phyloP scores from a whole-genome alignment of 306 rosid species.

The Malus sylvestris region DNA sequence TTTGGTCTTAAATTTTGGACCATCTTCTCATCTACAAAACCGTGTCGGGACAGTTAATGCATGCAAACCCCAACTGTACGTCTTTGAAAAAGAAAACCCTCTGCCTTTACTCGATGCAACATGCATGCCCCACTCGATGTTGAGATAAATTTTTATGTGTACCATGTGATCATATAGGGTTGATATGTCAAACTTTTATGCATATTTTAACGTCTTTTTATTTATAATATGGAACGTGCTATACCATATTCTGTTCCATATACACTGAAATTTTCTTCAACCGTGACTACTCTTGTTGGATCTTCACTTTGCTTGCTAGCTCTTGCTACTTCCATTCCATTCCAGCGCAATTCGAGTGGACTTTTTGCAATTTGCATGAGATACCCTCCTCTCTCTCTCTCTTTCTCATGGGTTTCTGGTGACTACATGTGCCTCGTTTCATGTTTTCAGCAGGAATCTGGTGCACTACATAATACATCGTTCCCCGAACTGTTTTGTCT shows the following conservation, averaged over 20 bases:
- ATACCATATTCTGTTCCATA: too few relatives aligned
- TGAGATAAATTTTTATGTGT: too few relatives aligned
- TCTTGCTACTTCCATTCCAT: background rate
- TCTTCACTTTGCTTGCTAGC: too few relatives aligned
- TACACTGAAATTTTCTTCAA: too few relatives aligned
- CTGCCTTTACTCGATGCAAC: background rate
- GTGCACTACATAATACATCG: background rate
- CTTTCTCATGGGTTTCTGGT: background rate
- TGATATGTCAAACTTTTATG: too few relatives aligned
- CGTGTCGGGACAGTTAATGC: slow-evolving; percentile 28
- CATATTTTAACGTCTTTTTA: background rate
- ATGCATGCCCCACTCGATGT: background rate
- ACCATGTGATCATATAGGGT: too few relatives aligned
- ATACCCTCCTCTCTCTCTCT: background rate
- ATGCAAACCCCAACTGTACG: slow-evolving; percentile 44
- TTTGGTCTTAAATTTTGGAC: slow-evolving; percentile 27
- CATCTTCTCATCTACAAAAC: slow-evolving; percentile 41
- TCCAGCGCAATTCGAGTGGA: background rate
- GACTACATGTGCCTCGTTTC: background rate
- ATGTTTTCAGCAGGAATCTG: background rate
- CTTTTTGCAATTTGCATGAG: too few relatives aligned
- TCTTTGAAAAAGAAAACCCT: slow-evolving; percentile 17
- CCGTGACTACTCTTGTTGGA: too few relatives aligned
- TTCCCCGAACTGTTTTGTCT: background rate
- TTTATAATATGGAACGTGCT: too few relatives aligned